These are phyloP conservation scores for Agrocybe praecox DNA, from an alignment of 768 basidiomycete species.

Conservation along the genomic window DNA sequence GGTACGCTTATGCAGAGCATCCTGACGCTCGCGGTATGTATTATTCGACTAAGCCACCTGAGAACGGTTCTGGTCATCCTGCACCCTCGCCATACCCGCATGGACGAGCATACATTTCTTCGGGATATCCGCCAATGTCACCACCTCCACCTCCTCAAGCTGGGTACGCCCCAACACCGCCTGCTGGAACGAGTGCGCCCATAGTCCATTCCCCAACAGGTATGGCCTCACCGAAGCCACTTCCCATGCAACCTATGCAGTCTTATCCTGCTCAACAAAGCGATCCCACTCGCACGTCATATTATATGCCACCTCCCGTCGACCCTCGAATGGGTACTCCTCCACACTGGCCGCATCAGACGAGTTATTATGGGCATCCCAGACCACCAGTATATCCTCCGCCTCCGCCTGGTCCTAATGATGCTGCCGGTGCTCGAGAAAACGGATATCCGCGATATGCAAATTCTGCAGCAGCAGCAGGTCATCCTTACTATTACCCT, in stretches of 20 bases:
- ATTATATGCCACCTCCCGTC: background rate
- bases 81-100: background rate
- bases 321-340: background rate
- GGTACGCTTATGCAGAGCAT: conserved; percentile 2
- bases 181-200: conserved; percentile 5
- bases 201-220: conserved; percentile 18
- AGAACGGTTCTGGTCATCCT: background rate
- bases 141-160: conserved; percentile 1
- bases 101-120: background rate
- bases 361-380: background rate
- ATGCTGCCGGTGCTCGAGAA: background rate
- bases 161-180: conserved; percentile 4
- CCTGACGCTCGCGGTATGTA: conserved; percentile 4
- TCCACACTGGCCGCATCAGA: background rate
- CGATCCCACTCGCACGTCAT: conserved; percentile 2
- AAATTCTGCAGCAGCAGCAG: background rate
- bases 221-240: conserved; percentile 6
- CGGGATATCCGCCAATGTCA: background rate
- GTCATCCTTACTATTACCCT: conserved; percentile 7
- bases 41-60: conserved; percentile 3
- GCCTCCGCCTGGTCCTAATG: background rate
- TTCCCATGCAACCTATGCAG: conserved; percentile 16
- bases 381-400: background rate
- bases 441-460: background rate
- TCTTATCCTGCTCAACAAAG: conserved; percentile 12